Evolutionary conservation across 306 rosid species (phyloP), one percentile per base, ranked within the genome.

Genomic region (Cucumis hystrix): DNA sequence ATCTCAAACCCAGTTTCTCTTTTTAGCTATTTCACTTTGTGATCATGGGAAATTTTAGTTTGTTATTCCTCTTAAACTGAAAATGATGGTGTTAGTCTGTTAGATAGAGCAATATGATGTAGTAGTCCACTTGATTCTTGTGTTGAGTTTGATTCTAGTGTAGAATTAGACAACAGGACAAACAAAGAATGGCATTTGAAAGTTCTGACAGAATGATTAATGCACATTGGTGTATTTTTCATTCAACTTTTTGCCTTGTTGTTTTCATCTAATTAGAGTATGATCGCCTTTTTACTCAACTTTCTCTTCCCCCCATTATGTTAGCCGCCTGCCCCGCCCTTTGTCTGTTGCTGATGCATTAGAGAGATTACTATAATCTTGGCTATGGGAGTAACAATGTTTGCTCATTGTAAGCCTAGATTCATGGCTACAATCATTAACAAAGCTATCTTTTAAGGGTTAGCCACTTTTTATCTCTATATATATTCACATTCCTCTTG

Each of bases 371-470:
- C 39, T 6, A 66, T 51, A 47, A 51, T 15, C 23, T 49, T 49
- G 60, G 76, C 59, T 70, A 49, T 28, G 43, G 4, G 16, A 71
- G 23, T 49, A 71, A 1, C 23, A 28, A 71, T 71, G 43, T 71
- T 71, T 71, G 60, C 43, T 71, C 57, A 17, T 71, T 49, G 58
- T 49, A 25, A 25, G 60, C 76, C 76, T 71, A 71, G 76, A 71
- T 28, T 71, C 76, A 71, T 71, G 76, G 76, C 76, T 71, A 71
- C 16, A 49, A 25, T 16, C 43, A 71, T 71, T 71, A 47, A 71
- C 41, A 71, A 71, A 71, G 7, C 43, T 59, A 25, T 40, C 75
- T 14, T 69, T 21, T 69, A 43, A 45, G 57, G 55, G 75, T 37
- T 45, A 14, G 75, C 39, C 20, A 41, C 55, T 70, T 45, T 43